Percentiles rank a stretch among this genome's conserved stretches.
Conservation (phyloP, 768 basidiomycete genomes). For the Omphalotus guepiniiformis region DNA sequence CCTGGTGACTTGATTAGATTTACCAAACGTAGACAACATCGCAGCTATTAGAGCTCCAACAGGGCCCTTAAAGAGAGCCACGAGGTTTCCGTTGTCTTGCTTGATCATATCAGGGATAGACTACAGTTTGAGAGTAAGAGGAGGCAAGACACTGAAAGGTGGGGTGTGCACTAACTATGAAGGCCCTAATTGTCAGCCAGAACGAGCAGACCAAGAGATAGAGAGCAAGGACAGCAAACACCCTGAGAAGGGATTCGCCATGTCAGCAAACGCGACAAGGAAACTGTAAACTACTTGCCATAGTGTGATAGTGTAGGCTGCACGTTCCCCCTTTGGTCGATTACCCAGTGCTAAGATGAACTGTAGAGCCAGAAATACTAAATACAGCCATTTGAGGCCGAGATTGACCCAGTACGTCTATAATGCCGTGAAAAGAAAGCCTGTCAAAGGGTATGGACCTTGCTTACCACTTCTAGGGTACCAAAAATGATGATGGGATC, state of each 20-base stretch:
- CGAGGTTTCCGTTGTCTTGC: constrained; percentile 44
- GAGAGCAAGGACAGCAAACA: constrained; percentile 77
- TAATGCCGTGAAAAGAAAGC: not conserved
- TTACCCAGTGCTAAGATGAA: constrained; percentile 64
- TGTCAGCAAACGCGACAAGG: not conserved
- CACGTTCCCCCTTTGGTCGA: constrained; percentile 84
- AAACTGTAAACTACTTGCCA: constrained; percentile 40
- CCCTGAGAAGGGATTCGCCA: constrained; percentile 44
- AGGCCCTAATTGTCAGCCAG: constrained; percentile 77
- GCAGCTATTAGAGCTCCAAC: constrained; percentile 83
- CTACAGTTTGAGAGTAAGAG: constrained; percentile 23
- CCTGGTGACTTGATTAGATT: constrained; percentile 11
- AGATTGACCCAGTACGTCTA: constrained; percentile 90
- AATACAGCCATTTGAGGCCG: constrained; percentile 81
- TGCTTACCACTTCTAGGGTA: constrained; percentile 61
- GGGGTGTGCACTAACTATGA: constrained; percentile 45
- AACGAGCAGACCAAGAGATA: constrained; percentile 89
- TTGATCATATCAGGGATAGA: constrained; percentile 47
- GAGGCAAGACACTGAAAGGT: not conserved
- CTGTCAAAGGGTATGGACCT: not conserved
- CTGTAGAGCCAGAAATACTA: constrained; percentile 78
- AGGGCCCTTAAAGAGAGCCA: constrained; percentile 71
- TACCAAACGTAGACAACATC: constrained; percentile 83
- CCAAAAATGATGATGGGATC: constrained; percentile 61
- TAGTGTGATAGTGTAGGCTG: constrained; percentile 64